Conservation (phyloP, 192 early-diverging fungal genomes). For the Coemansia sp. region DNA sequence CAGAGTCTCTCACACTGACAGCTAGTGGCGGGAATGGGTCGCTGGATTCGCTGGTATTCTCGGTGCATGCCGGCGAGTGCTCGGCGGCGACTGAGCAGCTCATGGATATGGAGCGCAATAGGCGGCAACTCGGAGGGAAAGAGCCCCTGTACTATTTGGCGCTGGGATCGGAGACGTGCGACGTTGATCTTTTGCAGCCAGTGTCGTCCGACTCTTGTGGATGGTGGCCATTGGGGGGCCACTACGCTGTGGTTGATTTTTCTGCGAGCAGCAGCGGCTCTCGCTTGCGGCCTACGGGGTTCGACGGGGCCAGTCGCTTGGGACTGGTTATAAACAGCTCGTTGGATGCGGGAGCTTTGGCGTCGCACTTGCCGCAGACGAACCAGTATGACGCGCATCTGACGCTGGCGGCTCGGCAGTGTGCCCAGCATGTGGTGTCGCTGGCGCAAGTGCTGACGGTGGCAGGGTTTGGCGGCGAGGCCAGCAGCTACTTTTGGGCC, state of each 20-base stretch:
- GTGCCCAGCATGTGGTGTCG: conserved; percentile 24
- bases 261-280: background rate
- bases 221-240: conserved; percentile 52
- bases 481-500: conserved; percentile 40
- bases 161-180: conserved; percentile 30
- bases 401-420: conserved; percentile 40
- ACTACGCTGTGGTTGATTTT: conserved; percentile 29
- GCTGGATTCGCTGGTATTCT: conserved; percentile 32
- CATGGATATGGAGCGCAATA: conserved; percentile 31
- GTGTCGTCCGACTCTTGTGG: background rate
- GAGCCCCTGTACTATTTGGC: conserved; percentile 22
- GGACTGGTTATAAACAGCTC: conserved; percentile 30
- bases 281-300: background rate
- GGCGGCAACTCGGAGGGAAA: background rate
- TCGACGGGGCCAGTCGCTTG: background rate
- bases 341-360: conserved; percentile 10
- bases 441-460: conserved; percentile 17
- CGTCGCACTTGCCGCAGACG: conserved; percentile 17
- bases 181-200: conserved; percentile 28
- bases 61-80: conserved; percentile 48
- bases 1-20: background rate
- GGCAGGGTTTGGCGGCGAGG: conserved; percentile 22
- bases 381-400: conserved; percentile 25
- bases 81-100: conserved; percentile 37
- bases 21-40: conserved; percentile 19